These are phyloP conservation scores for Lonicera japonica DNA, from an alignment of 129 eudicot species.

Conservation along the genomic window DNA sequence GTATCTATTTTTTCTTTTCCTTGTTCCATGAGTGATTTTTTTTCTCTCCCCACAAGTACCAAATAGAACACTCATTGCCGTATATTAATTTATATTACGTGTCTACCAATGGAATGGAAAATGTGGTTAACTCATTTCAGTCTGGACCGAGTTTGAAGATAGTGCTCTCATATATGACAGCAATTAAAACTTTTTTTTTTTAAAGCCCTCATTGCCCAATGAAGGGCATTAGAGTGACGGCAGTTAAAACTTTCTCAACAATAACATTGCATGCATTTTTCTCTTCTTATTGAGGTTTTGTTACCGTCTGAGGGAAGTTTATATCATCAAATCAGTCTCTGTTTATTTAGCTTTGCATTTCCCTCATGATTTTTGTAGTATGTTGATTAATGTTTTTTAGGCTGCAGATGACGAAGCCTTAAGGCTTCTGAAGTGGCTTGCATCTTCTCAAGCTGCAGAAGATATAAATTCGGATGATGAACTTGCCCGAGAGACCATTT, in stretches of 20 bases:
- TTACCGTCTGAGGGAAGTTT: too few relatives aligned
- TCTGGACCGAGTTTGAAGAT: background rate
- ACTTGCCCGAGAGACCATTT: conserved; percentile 67
- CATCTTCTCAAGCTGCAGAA: conserved; percentile 98
- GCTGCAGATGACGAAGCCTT: conserved; percentile 67
- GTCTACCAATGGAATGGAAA: too few relatives aligned
- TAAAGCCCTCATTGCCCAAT: too few relatives aligned
- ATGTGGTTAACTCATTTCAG: background rate
- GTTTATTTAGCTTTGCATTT: background rate
- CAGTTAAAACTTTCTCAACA: background rate
- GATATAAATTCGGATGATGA: conserved; percentile 97
- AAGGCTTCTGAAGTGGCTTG: conserved; percentile 88
- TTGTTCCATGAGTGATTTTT: too few relatives aligned
- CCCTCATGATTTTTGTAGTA: conserved; percentile 7
- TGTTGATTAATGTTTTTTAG: conserved; percentile 19
- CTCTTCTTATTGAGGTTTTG: background rate
- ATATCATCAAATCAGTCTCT: background rate
- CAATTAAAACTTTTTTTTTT: too few relatives aligned
- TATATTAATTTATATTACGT: too few relatives aligned
- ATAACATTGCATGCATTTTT: background rate
- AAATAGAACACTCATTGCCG: too few relatives aligned
- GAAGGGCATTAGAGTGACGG: too few relatives aligned
- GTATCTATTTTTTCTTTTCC: too few relatives aligned
- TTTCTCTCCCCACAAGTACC: too few relatives aligned
- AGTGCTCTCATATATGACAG: background rate